Percentiles rank a stretch among this genome's conserved stretches.
These are phyloP conservation scores for Botryobasidium botryosum DNA, from an alignment of 768 basidiomycete genomes.

Conservation along the genomic window DNA sequence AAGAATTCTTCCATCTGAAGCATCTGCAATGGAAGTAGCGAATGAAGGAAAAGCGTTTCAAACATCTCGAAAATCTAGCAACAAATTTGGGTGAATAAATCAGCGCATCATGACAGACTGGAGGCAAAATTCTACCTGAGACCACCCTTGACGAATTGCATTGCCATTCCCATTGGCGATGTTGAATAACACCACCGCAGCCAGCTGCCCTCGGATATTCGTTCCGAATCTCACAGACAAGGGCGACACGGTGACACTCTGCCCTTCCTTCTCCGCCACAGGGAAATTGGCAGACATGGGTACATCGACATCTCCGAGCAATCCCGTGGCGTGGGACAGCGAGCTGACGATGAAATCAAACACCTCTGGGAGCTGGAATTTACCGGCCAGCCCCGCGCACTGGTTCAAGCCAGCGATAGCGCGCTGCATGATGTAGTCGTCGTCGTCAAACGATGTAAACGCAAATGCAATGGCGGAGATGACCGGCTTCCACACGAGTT, in stretches of 20 bases:
- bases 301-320: slow-evolving; percentile 50
- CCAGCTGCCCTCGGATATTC: slow-evolving; percentile 87
- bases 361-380: slow-evolving; percentile 81
- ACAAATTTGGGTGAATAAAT: not conserved
- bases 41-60: slow-evolving; percentile 88
- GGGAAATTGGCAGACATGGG: slow-evolving; percentile 70
- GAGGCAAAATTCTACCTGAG: slow-evolving; percentile 36
- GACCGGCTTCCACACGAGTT: slow-evolving; percentile 77
- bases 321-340: slow-evolving; percentile 77
- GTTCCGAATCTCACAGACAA: slow-evolving; percentile 88
- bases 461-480: slow-evolving; percentile 92
- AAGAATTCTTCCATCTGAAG: slow-evolving; percentile 97
- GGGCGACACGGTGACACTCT: slow-evolving; percentile 77
- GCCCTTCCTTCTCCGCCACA: slow-evolving; percentile 75
- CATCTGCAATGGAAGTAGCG: slow-evolving; percentile 77
- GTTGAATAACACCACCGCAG: slow-evolving; percentile 92
- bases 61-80: slow-evolving; percentile 94
- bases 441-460: slow-evolving; percentile 89
- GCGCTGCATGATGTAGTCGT: slow-evolving; percentile 90
- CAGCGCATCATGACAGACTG: not conserved
- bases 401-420: slow-evolving; percentile 94
- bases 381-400: slow-evolving; percentile 82
- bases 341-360: slow-evolving; percentile 94
- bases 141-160: slow-evolving; percentile 89
- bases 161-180: slow-evolving; percentile 94